Conservation (phyloP, 176 grass and related monocot species). For the Oryza officinalis region DNA sequence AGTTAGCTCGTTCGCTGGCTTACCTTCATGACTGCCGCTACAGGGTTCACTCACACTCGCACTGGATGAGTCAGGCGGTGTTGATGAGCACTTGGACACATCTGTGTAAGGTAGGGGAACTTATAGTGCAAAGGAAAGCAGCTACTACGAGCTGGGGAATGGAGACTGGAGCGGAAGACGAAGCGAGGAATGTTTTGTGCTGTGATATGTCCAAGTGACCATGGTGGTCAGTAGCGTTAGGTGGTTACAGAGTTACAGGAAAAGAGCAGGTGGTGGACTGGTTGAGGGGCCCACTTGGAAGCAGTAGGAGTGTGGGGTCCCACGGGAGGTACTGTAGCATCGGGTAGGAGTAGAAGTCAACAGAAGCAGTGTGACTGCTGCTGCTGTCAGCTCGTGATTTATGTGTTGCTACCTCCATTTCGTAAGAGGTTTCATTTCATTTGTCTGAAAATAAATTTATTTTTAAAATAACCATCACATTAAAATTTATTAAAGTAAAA, state of each 20-base stretch:
- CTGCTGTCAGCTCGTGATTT: no score
- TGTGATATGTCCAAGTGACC: not conserved
- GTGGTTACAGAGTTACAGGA: not conserved
- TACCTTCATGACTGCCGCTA: constrained; percentile 22
- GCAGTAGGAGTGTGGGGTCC: not conserved
- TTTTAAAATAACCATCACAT: no score
- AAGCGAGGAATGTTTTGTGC: not conserved
- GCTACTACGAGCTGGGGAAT: not conserved
- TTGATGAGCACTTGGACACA: not conserved
- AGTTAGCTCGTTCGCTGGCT: not conserved
- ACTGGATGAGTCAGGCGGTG: not conserved
- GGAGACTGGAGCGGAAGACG: not conserved
- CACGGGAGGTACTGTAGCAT: not conserved
- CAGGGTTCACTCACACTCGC: not conserved
- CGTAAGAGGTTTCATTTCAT: no score
- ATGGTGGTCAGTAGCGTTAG: not conserved
- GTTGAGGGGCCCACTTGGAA: not conserved
- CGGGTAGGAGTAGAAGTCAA: not conserved
- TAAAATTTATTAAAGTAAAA: no score
- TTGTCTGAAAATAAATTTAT: no score
- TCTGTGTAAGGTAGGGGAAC: not conserved
- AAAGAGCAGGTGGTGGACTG: not conserved
- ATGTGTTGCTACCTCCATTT: no score
- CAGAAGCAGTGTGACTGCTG: not conserved
- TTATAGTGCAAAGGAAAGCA: not conserved